A percentile compares a stretch with the other conserved stretches of the same genome.
phyloP scores from a whole-genome alignment of 139 green algal genomes.

The Dunaliella sp. region DNA sequence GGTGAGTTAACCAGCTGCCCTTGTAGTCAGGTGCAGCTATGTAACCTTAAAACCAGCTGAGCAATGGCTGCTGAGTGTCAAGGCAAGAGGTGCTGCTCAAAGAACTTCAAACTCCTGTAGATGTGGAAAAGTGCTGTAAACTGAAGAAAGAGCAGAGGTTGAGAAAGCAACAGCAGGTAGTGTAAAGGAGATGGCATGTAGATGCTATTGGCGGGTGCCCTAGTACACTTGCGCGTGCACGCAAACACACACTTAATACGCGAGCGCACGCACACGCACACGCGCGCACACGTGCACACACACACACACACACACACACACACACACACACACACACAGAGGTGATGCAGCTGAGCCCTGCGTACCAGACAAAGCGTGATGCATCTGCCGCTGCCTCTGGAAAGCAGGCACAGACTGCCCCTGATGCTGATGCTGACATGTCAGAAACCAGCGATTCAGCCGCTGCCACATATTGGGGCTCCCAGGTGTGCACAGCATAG shows the following conservation, averaged over 20 bases:
- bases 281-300: neutral
- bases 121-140: no score
- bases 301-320: neutral
- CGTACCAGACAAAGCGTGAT: neutral
- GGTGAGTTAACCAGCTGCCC: no score
- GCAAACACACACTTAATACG: neutral
- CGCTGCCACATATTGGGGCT: neutral
- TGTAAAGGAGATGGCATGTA: no score
- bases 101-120: no score
- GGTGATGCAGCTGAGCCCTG: slow-evolving; percentile 5
- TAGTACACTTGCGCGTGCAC: neutral
- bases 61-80: no score
- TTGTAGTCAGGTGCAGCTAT: no score
- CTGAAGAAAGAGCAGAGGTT: no score
- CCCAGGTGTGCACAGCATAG: neutral
- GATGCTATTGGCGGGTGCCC: no score
- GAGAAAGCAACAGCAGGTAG: no score
- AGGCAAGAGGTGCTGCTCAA: no score
- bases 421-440: neutral
- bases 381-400: neutral
- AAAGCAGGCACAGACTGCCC: neutral
- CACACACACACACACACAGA: neutral
- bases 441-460: neutral
- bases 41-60: no score
- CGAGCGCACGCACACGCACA: neutral